Conservation (phyloP, 768 basidiomycete genomes). For the Obba rivulosa region DNA sequence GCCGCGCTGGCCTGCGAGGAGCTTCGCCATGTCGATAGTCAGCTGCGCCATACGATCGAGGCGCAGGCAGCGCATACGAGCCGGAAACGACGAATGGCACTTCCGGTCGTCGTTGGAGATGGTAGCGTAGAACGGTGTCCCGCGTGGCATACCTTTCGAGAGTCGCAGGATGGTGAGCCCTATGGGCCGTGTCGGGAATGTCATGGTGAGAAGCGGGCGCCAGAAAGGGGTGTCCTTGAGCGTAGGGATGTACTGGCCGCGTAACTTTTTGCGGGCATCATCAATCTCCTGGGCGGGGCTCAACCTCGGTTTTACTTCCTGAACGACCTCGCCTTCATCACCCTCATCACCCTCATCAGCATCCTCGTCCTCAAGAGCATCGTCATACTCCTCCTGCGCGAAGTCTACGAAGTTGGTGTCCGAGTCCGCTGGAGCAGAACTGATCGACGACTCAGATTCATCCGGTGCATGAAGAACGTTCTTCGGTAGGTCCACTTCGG, state of each 20-base stretch:
- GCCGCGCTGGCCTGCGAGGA: constrained; percentile 31
- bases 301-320: background rate
- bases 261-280: constrained; percentile 7
- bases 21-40: constrained; percentile 21
- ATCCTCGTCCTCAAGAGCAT: constrained; percentile 8
- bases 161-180: constrained; percentile 30
- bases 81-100: constrained; percentile 23
- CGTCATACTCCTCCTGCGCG: background rate
- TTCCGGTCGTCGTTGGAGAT: constrained; percentile 30
- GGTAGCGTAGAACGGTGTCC: constrained; percentile 31
- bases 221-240: constrained; percentile 30
- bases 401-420: background rate
- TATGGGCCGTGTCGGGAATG: constrained; percentile 38
- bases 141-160: constrained; percentile 25
- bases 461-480: no score
- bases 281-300: background rate
- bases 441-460: no score
- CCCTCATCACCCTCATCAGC: constrained; percentile 4
- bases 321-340: background rate
- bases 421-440: background rate
- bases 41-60: constrained; percentile 29
- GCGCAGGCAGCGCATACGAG: constrained; percentile 31
- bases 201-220: constrained; percentile 36
- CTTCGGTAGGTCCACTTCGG: background rate
- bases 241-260: constrained; percentile 25